Base-by-base conservation (phyloP, 106 monocot genomes). In the Dendrobium huoshanense region DNA sequence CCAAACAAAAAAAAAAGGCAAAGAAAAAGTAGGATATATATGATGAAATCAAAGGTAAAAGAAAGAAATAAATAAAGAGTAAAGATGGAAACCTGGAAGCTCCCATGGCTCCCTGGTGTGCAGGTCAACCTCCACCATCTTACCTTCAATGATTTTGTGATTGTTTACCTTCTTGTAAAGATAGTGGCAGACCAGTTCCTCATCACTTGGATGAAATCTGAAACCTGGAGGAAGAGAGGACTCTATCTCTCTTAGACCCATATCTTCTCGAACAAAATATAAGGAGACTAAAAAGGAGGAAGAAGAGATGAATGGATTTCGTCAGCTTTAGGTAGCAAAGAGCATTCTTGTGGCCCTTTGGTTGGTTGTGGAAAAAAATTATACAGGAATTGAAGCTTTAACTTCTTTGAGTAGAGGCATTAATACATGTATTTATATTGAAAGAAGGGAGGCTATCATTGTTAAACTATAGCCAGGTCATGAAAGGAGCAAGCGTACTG, bases 51-150 rank as follows among this genome's bases (percentile, higher is more conserved):
- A 4, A 22, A 61, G 22, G 61, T 61, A 18, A 58, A 58, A 58
- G n/a, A 74, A 47, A 56, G 5, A 58, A 42, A 75, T 24, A 13
- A 0, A 56, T 7, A 81, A 59, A 75, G 22, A 77, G 44, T 4
- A n/a, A 24, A 54, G 7, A 31, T 19, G 1, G 18, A 0, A 42
- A 86, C 86, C 86, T 72, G 86, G 86, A 68, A 86, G 83, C 15
- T 86, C 83, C 86, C 86, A 86, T 22, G 86, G 86, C 76, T 86
- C 86, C 33, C 58, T 31, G 41, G 77, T 77, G 61, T 86, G 83
- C 55, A 86, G 77, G 25, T 86, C 83, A 2, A 86, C 83, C 20
- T 80, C 86, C 43, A 80, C 83, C 79, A 86, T 82, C 19, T 77
- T 80, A 22, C 70, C 68, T 15, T 43, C 22, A 10, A 51, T n/a